phyloP scores from a whole-genome alignment of 148 eudicot genomes.

The Chenopodium album region DNA sequence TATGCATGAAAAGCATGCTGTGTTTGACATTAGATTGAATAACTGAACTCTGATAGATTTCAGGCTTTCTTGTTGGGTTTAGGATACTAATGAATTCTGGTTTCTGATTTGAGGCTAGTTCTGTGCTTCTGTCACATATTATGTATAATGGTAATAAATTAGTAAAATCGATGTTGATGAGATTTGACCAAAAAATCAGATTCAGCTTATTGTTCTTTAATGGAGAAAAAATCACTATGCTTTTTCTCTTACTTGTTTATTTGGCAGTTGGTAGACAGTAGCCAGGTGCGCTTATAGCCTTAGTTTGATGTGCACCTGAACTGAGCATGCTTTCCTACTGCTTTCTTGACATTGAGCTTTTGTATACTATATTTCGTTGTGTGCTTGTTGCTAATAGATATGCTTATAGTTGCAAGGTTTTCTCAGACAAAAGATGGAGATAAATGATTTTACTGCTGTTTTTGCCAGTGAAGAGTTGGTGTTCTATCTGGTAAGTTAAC shows the following conservation, averaged over 20 bases:
- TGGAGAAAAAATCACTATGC: no score
- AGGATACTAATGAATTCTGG: background rate
- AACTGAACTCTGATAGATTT: background rate
- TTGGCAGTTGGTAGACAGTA: background rate
- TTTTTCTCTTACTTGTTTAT: no score
- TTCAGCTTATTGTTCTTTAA: background rate
- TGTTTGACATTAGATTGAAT: background rate
- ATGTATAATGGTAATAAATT: background rate
- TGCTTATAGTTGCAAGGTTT: conserved; percentile 68
- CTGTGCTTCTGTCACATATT: background rate
- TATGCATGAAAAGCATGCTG: background rate
- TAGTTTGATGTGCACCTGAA: background rate
- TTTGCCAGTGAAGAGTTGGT: conserved; percentile 68
- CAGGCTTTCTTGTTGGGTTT: background rate
- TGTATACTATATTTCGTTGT: background rate
- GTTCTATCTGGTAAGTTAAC: conserved; percentile 56
- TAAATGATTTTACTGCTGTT: conserved; percentile 48
- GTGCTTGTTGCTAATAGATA: conserved; percentile 1
- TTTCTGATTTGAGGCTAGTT: background rate
- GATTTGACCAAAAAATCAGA: background rate
- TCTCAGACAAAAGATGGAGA: conserved; percentile 53
- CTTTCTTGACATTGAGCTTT: conserved; percentile 7
- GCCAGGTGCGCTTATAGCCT: background rate
- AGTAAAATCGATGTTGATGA: background rate
- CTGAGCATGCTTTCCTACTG: background rate